phyloP scores from a whole-genome alignment of 345 rosid genomes.

The Carallia pectinifolia region DNA sequence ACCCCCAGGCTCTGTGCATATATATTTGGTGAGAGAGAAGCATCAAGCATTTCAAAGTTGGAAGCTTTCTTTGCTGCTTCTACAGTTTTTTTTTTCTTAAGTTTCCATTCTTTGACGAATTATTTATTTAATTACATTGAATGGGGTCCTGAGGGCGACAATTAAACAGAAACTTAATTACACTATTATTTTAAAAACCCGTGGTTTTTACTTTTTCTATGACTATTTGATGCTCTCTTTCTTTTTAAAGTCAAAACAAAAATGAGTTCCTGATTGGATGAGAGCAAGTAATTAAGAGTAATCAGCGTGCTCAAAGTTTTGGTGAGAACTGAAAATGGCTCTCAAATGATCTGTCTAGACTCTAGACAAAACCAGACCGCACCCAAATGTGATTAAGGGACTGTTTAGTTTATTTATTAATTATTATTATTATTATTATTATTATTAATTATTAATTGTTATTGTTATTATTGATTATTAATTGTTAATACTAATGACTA shows the following conservation, averaged over 20 bases:
- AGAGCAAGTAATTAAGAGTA: background rate
- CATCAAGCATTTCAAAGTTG: conserved; percentile 18
- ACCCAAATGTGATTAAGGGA: too few species aligned
- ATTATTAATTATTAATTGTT: too few species aligned
- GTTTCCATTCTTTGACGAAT: background rate
- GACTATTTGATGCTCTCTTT: background rate
- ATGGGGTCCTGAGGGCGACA: conserved; percentile 32
- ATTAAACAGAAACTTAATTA: conserved; percentile 33
- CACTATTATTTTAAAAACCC: background rate
- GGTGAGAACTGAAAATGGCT: conserved; percentile 26
- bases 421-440: too few species aligned
- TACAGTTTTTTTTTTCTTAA: conserved; percentile 6
- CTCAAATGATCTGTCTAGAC: conserved; percentile 26
- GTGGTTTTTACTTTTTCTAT: background rate
- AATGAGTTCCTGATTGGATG: background rate
- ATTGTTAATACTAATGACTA: too few species aligned
- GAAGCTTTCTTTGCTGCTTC: conserved; percentile 43
- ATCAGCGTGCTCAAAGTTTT: conserved; percentile 26
- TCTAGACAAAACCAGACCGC: conserved; percentile 1
- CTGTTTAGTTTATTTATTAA: too few species aligned
- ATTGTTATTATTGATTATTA: too few species aligned
- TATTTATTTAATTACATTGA: background rate
- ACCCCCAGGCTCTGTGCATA: background rate
- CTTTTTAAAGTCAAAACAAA: conserved; percentile 9
- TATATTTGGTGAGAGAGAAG: conserved; percentile 24